Conservation (phyloP, 345 rosid species). For the Melastoma malabathricum region DNA sequence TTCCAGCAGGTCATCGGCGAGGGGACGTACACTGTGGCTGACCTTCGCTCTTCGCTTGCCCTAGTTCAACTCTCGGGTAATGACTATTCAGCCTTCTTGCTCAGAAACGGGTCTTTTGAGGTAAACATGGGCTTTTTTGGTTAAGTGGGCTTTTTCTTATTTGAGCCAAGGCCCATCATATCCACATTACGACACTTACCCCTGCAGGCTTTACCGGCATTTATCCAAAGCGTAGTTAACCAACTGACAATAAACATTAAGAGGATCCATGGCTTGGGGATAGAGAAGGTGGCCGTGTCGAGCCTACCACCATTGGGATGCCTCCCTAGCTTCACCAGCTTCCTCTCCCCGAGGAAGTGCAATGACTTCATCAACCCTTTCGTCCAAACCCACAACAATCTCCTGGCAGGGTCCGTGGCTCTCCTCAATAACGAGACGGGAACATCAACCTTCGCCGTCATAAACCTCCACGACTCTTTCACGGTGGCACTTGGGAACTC, state of each 20-base stretch:
- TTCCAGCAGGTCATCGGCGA: slow-evolving; percentile 28
- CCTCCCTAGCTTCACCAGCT: slow-evolving; percentile 33
- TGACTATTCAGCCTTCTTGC: slow-evolving; percentile 39
- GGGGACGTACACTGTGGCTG: slow-evolving; percentile 18
- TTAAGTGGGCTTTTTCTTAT: neutral
- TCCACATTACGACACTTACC: neutral
- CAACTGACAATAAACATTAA: slow-evolving; percentile 36
- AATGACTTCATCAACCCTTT: slow-evolving; percentile 25
- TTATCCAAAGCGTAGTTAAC: slow-evolving; percentile 33
- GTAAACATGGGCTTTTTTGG: slow-evolving; percentile 13
- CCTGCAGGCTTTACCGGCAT: slow-evolving; percentile 32
- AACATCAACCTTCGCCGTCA: slow-evolving; percentile 26
- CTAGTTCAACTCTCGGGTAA: slow-evolving; percentile 57
- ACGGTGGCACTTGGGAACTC: slow-evolving; percentile 9
- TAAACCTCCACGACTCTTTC: slow-evolving; percentile 57
- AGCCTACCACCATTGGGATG: slow-evolving; percentile 67
- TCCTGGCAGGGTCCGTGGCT: slow-evolving; percentile 32
- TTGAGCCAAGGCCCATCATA: neutral
- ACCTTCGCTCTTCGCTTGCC: slow-evolving; percentile 32
- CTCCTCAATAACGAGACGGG: slow-evolving; percentile 30
- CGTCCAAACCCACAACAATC: slow-evolving; percentile 33
- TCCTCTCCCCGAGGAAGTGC: slow-evolving; percentile 34
- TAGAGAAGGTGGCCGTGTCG: slow-evolving; percentile 33
- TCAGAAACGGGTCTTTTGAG: slow-evolving; percentile 26
- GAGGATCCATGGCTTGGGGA: slow-evolving; percentile 41